Evolutionary conservation across 2,329 filamentous ascomycete species (phyloP), one percentile per base, ranked within the genome.

Genomic region (Aureobasidium sp.): DNA sequence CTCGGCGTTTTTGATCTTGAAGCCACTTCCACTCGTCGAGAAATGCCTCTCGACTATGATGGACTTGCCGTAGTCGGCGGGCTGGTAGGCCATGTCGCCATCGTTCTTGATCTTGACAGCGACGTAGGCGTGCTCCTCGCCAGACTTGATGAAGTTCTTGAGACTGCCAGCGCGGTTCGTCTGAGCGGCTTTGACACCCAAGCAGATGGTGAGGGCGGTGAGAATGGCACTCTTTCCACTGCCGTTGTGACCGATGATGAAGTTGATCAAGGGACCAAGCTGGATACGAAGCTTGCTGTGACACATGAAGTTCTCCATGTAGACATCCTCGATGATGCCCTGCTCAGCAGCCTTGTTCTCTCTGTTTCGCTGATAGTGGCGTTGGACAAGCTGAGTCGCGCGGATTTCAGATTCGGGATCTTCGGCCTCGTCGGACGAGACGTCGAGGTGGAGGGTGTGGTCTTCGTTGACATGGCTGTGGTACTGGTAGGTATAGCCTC

Each of bases 181-280:
- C 17, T 90, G 85, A 61, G 90, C 90, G 1, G 94, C 92, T 74
- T 97, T 97, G 22, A 90, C 93, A 64, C 94, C 94, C n/a, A 99
- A 80, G 70, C 94, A 97, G 37, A 99, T 81, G 0, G 91, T 96
- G 66, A 99, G 84, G 5, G 91, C 94, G 0, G 94, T 97, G 31
- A 99, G 78, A 15, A 97, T 88, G 2, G 94, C 94, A 73, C 94
- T 99, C 78, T 99, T 99, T 39, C 94, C 94, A 72, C 93, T 97
- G 36, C 94, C 94, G 72, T 99, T 99, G 74, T 96, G 91, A 17
- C 94, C 94, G 61, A 97, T 92, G 65, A 99, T 92, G 75, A 99
- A 99, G 75, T 99, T 99, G 74, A 99, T 95, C 41, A 97, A 79
- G 0, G 94, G 94, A 0, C 94, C 94, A n/a, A 99, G 80, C 62